Percentiles rank a stretch among this genome's conserved stretches.
Conservation (phyloP, 2,329 filamentous ascomycete species). For the Erysiphe pulchra region DNA sequence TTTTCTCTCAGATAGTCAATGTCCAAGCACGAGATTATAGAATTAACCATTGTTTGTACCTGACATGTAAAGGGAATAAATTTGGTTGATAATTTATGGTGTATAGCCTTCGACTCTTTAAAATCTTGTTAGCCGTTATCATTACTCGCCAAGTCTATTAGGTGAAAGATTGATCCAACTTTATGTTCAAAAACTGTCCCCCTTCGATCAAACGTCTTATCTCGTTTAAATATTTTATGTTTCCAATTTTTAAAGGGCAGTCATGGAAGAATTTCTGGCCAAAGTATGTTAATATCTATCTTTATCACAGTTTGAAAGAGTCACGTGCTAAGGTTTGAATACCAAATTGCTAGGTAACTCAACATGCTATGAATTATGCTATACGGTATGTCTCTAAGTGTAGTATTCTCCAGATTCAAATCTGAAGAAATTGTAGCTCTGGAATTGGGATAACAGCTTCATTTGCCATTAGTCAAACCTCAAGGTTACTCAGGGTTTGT, state of each 20-base stretch:
- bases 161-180: too few species aligned
- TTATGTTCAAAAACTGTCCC: too few species aligned
- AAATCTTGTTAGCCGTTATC: too few species aligned
- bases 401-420: neutral
- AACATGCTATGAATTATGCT: conserved; percentile 51
- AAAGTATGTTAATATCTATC: conserved; percentile 20
- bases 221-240: too few species aligned
- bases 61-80: too few species aligned
- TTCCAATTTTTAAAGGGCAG: neutral
- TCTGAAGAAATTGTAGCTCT: conserved; percentile 20
- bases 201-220: too few species aligned
- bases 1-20: too few species aligned
- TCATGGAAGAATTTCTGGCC: conserved; percentile 22
- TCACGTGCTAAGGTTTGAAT: conserved; percentile 8
- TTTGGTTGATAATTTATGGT: too few species aligned
- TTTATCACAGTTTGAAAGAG: neutral
- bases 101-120: too few species aligned
- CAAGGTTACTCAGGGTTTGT: conserved; percentile 42
- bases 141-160: too few species aligned
- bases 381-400: conserved; percentile 26
- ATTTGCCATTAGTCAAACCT: conserved; percentile 65
- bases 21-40: too few species aligned
- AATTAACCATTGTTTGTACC: too few species aligned
- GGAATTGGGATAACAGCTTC: conserved; percentile 65
- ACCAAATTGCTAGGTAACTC: conserved; percentile 24